Evolutionary conservation across 352 stramenopile species (phyloP).

Genomic region (Globisporangium parvum): DNA sequence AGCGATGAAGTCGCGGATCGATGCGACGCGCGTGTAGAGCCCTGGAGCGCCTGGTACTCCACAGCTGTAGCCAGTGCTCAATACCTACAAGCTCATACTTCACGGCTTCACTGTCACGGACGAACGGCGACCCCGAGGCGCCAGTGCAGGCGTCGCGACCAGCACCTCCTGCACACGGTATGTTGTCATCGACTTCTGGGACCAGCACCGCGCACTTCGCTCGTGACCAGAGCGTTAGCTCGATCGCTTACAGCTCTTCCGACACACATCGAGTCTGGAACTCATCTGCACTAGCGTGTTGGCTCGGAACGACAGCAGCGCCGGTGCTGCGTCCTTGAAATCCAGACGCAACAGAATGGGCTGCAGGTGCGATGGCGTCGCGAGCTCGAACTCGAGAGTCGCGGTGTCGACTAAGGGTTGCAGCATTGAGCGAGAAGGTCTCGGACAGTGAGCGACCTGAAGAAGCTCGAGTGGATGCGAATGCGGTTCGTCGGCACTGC

Average conservation of each 20-base stretch:
- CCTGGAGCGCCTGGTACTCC: slow-evolving; percentile 20
- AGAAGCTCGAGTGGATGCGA: slow-evolving; percentile 23
- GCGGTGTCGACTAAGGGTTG: too few species aligned
- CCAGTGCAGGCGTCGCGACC: slow-evolving; percentile 13
- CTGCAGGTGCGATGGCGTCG: slow-evolving; percentile 7
- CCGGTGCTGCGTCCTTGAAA: background rate
- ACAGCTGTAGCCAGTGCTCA: slow-evolving; percentile 22
- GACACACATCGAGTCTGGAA: too few species aligned
- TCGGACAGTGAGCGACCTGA: slow-evolving; percentile 1
- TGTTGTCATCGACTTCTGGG: slow-evolving; percentile 7
- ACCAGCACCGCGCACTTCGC: slow-evolving; percentile 5
- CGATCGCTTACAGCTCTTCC: background rate
- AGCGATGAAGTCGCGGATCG: slow-evolving; percentile 11
- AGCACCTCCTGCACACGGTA: slow-evolving; percentile 14
- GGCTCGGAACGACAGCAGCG: too few species aligned
- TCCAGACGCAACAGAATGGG: background rate
- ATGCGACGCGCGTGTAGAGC: slow-evolving; percentile 23
- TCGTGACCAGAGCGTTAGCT: background rate
- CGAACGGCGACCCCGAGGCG: slow-evolving; percentile 15
- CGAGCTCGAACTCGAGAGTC: too few species aligned
- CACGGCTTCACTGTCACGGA: background rate
- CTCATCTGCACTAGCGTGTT: too few species aligned
- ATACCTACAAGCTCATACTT: background rate
- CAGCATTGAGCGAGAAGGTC: slow-evolving; percentile 15
- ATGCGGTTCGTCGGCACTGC: slow-evolving; percentile 15